Base-by-base conservation (phyloP, 352 stramenopile genomes). In the Phytophthora pinifolia region DNA sequence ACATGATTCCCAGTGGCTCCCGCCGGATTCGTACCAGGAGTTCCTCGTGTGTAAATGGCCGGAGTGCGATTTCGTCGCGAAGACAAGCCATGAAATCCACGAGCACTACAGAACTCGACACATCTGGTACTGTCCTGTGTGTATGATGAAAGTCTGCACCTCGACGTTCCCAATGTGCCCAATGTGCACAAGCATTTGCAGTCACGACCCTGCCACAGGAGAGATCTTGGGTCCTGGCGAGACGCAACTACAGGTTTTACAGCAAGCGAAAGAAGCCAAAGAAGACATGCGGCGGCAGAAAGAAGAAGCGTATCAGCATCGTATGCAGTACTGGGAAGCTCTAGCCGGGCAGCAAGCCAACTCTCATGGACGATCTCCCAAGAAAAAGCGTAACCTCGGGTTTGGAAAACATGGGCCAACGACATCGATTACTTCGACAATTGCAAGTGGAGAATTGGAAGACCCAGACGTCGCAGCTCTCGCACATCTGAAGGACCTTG, bases 61-160 rank as follows among this genome's bases (percentile, higher is more conserved):
- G 1, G 67, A 76, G 0, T 93, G 83, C 42, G 57, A 31, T 9
- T 84, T 77, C 39, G 53, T 76, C 4, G 77, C 76, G 14, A 69
- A 69, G 18, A 68, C 64, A 14, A 73, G 86, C n/a, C 79, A 90
- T 58, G 79, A 76, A 27, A 86, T 89, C 30, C 83, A 92, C 57
- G 76, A 93, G 15, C 83, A 93, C 50, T 86, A 84, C 45, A 70
- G 79, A 14, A 65, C 66, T 7, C 15, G 57, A 10, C 83, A 93
- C 58, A 50, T 83, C 4, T 93, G 83, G 83, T 91, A 86, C 53
- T 93, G 80, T 43, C 80, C 82, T 6, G 83, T 93, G 46, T 93
- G 83, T 27, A 67, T 84, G 50, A 66, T 78, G 43, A 87, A 80
- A 46, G 71, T 88, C 1, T 80, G 65, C 33, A 88, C 70, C 14